Evolutionary conservation across 257 asterid species (phyloP), one percentile per base, ranked within the genome.

Genomic region (Nicotiana benthamiana): DNA sequence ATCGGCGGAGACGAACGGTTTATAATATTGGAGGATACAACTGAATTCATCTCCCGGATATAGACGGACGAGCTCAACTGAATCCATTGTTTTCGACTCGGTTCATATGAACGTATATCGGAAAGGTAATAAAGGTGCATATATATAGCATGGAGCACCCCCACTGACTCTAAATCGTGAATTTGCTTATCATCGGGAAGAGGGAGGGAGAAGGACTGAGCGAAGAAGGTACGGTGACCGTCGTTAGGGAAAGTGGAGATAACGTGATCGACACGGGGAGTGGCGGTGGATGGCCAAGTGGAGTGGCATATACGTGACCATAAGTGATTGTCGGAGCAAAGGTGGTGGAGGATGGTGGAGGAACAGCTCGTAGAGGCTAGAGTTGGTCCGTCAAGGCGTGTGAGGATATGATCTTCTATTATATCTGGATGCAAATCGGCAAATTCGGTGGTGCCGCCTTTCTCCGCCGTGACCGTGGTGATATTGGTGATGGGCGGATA

Each of bases 221-320:
- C 83, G 86, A 89, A 92, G 70, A 95, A 95, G n/a, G 88, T 85
- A 15, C 97, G 90, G 0, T 97, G 84, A 24, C 97, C 95, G 77
- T 90, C 91, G 65, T 75, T n/a, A 4, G 92, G 93, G 85, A 90
- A 88, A 0, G 82, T 48, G 74, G 97, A 84, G 75, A 92, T 83
- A 83, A 89, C n/a, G 60, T 82, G 74, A 68, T 82, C 66, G 81
- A 92, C 86, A 4, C 80, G 89, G 9, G 87, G 68, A n/a, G 89
- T 34, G 75, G 82, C 5, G 15, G 97, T 92, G 30, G 98, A 95
- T 3, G 99, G 99, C 98, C 98, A 95, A 52, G 95, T 90, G 61
- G 88, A 81, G 81, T 75, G 88, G 87, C 99, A 95, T 16, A 84
- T 79, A 68, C 79, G 3, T 66, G 85, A 82, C 98, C 98, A 95